Base-by-base conservation (phyloP, 805 yeast species). In the Wickerhamomyces chambardii region DNA sequence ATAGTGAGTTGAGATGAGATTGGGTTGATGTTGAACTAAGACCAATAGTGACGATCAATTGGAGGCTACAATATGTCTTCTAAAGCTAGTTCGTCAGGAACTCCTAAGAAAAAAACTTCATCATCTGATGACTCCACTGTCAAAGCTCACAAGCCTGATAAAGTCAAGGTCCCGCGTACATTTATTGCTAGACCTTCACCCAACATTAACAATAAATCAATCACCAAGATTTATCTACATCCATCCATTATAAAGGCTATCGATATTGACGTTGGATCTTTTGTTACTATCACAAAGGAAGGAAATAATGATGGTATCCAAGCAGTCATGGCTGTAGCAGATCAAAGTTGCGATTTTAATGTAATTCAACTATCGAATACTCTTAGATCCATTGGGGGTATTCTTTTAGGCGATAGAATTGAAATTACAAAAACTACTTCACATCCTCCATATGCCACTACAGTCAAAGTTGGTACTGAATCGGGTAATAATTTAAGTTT, bases 371-470 rank as follows among this genome's bases (percentile, higher is more conserved):
- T 80, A 12, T 73, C 78, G 25, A 48, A 70, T 26, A 44, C 70
- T 1, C 38, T 71, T 28, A 53, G 78, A 41, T 45, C 58, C 6
- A 56, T 67, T 3, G 59, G 65, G 11, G 68, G 64, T 29, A 42
- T 69, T 1, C 39, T 68, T 5, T 53, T 70, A 6, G 82, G 82
- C 30, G 79, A 74, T 36, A 51, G 78, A 31, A 42, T 74, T 16
- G 59, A 60, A 21, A 43, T 90, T 0, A 48, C 51, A 11, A 78
- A 69, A 44, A 59, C 62, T 17, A 34, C 56, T 5, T 45, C 53
- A 3, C 82, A 74, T 37, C 85, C 87, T 4, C 56, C 53, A 3
- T 63, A 57, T 37, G 72, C 73, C 0, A 43, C 54, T 3, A 45
- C 39, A 26, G 57, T 73, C 2, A 44, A 45, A 0, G 45, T 72